A percentile compares a stretch with the other conserved stretches of the same genome.
phyloP scores from a whole-genome alignment of 1,284 basidiomycete genomes.

The Puccinia horiana region DNA sequence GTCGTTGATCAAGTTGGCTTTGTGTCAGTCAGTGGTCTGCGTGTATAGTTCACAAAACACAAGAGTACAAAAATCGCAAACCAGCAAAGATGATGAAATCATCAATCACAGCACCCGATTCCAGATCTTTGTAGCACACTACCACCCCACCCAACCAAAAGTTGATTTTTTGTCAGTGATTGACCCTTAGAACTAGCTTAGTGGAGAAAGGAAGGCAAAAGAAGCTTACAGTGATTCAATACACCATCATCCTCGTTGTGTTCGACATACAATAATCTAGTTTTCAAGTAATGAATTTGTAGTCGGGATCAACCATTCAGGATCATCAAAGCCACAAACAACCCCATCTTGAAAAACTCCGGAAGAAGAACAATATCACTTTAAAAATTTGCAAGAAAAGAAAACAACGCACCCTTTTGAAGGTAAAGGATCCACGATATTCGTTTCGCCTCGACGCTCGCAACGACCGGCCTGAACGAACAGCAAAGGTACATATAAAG shows the following conservation, averaged over 20 bases:
- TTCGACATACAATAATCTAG: constrained; percentile 26
- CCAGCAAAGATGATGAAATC: constrained; percentile 56
- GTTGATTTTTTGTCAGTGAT: constrained; percentile 6
- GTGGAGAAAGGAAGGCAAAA: background rate
- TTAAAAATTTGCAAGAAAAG: background rate
- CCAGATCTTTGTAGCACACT: constrained; percentile 55
- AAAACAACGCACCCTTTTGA: constrained; percentile 52
- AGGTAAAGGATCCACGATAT: constrained; percentile 54
- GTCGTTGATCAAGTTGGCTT: background rate
- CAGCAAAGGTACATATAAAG: background rate
- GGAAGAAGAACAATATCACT: background rate
- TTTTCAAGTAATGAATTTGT: constrained; percentile 10
- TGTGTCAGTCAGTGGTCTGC: background rate
- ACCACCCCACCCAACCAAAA: background rate
- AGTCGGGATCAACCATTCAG: background rate
- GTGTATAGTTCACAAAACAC: background rate
- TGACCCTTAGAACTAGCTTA: background rate
- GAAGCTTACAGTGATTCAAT: constrained; percentile 53
- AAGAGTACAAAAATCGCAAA: background rate
- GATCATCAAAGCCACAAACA: background rate
- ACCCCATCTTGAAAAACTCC: background rate
- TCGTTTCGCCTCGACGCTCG: constrained; percentile 53
- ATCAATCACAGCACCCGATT: constrained; percentile 51
- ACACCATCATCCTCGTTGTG: constrained; percentile 54
- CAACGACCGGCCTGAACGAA: constrained; percentile 52